Evolutionary conservation across 2,329 filamentous ascomycete genomes (phyloP).

Genomic region (Hymenotorrendiella dingleyae): DNA sequence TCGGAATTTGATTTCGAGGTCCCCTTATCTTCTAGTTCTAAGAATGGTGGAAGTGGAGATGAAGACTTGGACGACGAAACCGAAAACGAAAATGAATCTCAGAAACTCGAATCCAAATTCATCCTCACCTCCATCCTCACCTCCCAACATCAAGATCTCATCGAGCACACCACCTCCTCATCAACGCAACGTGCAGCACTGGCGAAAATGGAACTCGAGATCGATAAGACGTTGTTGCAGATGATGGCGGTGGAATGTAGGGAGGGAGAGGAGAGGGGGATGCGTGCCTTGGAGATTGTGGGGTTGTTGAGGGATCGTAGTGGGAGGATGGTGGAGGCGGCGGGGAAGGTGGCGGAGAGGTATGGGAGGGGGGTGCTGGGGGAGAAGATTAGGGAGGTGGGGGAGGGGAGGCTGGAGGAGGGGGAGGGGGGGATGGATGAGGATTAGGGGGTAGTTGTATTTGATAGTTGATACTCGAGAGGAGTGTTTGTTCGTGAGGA

Average conservation of each 20-base stretch:
- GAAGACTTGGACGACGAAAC: constrained; percentile 34
- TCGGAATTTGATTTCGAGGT: constrained; percentile 91
- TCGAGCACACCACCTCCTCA: constrained; percentile 60
- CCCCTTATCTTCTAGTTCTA: constrained; percentile 57
- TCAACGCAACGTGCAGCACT: constrained; percentile 62
- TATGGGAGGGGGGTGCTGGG: constrained; percentile 76
- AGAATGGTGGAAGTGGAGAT: constrained; percentile 28
- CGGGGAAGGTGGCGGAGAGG: constrained; percentile 79
- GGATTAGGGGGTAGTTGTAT: no score
- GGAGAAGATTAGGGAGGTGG: constrained; percentile 85
- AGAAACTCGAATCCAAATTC: constrained; percentile 72
- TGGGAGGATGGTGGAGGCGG: constrained; percentile 87
- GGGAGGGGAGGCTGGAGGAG: constrained; percentile 47
- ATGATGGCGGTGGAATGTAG: constrained; percentile 85
- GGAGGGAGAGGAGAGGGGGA: constrained; percentile 85
- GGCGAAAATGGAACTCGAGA: constrained; percentile 68
- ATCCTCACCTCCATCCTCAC: constrained; percentile 68
- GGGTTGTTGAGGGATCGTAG: constrained; percentile 75
- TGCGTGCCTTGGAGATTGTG: constrained; percentile 91
- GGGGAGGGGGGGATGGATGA: constrained; percentile 25
- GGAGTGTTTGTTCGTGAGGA: no score
- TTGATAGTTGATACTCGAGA: no score
- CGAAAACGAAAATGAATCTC: constrained; percentile 42
- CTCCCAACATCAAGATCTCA: constrained; percentile 68
- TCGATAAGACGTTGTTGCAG: constrained; percentile 87